Evolutionary conservation across 768 basidiomycete genomes (phyloP).

Genomic region (Leccinum rimulosum): DNA sequence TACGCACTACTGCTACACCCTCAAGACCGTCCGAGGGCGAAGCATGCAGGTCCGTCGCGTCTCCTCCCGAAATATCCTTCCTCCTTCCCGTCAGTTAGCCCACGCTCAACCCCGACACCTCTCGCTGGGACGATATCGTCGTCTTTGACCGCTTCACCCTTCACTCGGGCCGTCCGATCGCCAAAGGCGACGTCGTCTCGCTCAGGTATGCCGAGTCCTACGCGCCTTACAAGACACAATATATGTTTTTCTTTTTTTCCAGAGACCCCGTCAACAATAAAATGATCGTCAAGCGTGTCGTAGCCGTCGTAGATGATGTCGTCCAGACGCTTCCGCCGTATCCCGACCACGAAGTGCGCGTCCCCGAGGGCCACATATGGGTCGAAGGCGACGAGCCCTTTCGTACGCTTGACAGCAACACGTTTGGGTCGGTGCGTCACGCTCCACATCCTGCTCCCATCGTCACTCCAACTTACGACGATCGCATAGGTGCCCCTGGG

Average conservation of each 20-base stretch:
- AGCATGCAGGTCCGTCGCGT: constrained; percentile 65
- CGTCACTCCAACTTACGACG: neutral
- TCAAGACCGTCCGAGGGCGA: constrained; percentile 55
- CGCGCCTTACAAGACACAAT: neutral
- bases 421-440: constrained; percentile 61
- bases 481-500: constrained; percentile 38
- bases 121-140: constrained; percentile 56
- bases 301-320: constrained; percentile 60
- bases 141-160: constrained; percentile 57
- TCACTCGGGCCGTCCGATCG: constrained; percentile 34
- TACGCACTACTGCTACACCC: constrained; percentile 47
- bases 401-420: constrained; percentile 68
- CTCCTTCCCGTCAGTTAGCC: constrained; percentile 48
- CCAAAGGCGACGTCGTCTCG: constrained; percentile 64
- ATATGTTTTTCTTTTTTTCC: neutral
- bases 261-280: constrained; percentile 62
- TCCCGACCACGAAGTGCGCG: constrained; percentile 46
- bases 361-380: constrained; percentile 71
- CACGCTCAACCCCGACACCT: constrained; percentile 72
- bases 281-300: constrained; percentile 62
- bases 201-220: constrained; percentile 42
- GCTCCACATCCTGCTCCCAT: neutral
- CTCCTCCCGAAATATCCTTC: constrained; percentile 4
- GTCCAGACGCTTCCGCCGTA: constrained; percentile 71
- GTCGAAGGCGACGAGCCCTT: constrained; percentile 50